Evolutionary conservation across 2,329 filamentous ascomycete species (phyloP).

Genomic region (Zymoseptoria pseudotritici): DNA sequence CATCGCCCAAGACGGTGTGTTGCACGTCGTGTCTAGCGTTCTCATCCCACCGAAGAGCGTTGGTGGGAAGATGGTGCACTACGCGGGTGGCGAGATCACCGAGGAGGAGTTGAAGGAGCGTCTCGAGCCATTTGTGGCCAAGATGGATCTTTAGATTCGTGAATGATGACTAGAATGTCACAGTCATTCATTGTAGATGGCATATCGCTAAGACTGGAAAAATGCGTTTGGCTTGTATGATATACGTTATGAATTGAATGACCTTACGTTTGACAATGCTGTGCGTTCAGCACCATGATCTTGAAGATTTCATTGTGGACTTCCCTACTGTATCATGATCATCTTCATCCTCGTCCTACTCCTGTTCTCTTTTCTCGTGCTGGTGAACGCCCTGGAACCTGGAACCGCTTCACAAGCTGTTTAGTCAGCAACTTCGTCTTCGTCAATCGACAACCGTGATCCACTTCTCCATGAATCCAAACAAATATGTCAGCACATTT

Average conservation of each 20-base stretch:
- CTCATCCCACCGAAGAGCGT: slow-evolving; percentile 65
- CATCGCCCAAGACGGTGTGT: slow-evolving; percentile 69
- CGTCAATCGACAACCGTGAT: no score
- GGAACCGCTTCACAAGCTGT: no score
- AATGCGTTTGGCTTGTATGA: neutral
- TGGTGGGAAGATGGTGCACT: slow-evolving; percentile 32
- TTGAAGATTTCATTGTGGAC: no score
- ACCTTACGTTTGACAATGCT: neutral
- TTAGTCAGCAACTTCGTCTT: no score
- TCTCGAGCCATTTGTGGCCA: slow-evolving; percentile 39
- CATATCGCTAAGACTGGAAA: neutral
- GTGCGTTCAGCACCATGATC: no score
- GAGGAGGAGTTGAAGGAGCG: slow-evolving; percentile 56
- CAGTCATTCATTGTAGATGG: neutral
- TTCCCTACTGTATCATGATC: no score
- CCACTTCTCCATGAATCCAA: no score
- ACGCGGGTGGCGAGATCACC: slow-evolving; percentile 45
- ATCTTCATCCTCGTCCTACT: no score
- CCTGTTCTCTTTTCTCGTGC: no score
- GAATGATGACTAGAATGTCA: neutral
- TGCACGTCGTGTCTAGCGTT: slow-evolving; percentile 67
- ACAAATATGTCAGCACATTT: no score
- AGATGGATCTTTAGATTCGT: slow-evolving; percentile 21
- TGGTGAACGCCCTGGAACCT: no score
- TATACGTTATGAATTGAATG: neutral